Percentiles rank a stretch among this genome's conserved stretches.
Conservation (phyloP, 345 rosid species). For the Salix viminalis region DNA sequence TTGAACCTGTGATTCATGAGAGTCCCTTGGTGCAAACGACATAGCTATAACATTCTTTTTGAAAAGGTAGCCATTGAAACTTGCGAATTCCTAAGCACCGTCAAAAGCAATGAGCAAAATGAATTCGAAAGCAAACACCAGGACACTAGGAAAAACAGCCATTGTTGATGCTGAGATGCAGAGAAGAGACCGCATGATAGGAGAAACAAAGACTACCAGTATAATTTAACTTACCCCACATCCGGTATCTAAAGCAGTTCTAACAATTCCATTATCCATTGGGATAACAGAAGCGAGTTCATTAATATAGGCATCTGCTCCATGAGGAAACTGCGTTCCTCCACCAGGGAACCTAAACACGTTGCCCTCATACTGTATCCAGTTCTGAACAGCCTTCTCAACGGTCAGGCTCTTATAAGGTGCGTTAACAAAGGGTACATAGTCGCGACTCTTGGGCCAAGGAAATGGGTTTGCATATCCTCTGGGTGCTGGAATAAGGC, state of each 20-base stretch:
- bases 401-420: slow-evolving; percentile 38
- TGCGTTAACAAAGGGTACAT: slow-evolving; percentile 30
- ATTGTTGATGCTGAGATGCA: too few species aligned
- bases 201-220: background rate
- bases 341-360: slow-evolving; percentile 32
- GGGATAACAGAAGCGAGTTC: slow-evolving; percentile 31
- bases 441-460: slow-evolving; percentile 33
- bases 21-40: slow-evolving; percentile 37
- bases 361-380: slow-evolving; percentile 29
- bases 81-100: slow-evolving; percentile 26
- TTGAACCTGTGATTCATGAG: slow-evolving; percentile 34
- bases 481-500: slow-evolving; percentile 31
- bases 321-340: slow-evolving; percentile 32
- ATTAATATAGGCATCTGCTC: slow-evolving; percentile 29
- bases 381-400: slow-evolving; percentile 35
- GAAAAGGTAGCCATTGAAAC: slow-evolving; percentile 33
- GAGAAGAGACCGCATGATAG: background rate
- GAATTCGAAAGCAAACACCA: background rate
- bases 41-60: slow-evolving; percentile 30
- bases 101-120: background rate
- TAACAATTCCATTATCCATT: slow-evolving; percentile 31
- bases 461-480: slow-evolving; percentile 26
- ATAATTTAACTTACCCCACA: slow-evolving; percentile 20
- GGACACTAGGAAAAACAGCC: background rate
- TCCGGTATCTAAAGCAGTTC: slow-evolving; percentile 33